Evolutionary conservation across 495 filamentous ascomycete genomes (phyloP), one percentile per base, ranked within the genome.

Genomic region (Zalerion maritima): DNA sequence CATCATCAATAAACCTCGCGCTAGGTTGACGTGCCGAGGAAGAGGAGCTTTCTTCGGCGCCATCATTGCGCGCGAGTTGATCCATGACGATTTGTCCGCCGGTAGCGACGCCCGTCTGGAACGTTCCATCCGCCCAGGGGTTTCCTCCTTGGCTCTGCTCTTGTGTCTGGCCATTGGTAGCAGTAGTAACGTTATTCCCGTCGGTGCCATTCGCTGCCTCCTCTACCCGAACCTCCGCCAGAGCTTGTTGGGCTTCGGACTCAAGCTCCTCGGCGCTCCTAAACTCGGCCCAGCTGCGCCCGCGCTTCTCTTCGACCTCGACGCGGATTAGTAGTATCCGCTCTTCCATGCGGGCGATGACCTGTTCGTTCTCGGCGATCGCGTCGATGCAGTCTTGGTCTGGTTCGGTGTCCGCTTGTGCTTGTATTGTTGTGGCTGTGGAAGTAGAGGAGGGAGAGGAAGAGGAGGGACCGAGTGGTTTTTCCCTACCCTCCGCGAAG

Each of bases 251-350:
- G 3, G 24, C 37, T 14, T 21, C 38, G n/a, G 44, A 40, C 21
- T 46, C 47, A 9, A 26, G 43, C 26, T 55, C 55, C 14, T 54
- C 49, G 27, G 53, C 54, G 19, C 49, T 52, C 30, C 49, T 42
- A 33, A 66, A 55, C 43, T 79, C 75, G 29, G 62, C 51, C 83
- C 81, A 91, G 38, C 46, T 58, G 49, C 73, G 54, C 2, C 84
- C 84, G 13, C 85, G 64, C 17, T 53, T 40, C 58, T 93, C 82
- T n/a, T n/a, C n/a, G 2, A 89, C 71, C 61, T 94, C 85, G 32
- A 34, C 48, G 46, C 67, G 73, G 33, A 92, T 49, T 24, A 87
- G 45, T 24, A 35, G 48, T 40, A 92, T 67, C 41, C 85, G 61
- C 57, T 73, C 71, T 28, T 69, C 58, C 76, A 87, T 87, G 28